These are phyloP conservation scores for Wickerhamiella pararugosa DNA, from an alignment of 1,139 yeast genomes.

Conservation along the genomic window DNA sequence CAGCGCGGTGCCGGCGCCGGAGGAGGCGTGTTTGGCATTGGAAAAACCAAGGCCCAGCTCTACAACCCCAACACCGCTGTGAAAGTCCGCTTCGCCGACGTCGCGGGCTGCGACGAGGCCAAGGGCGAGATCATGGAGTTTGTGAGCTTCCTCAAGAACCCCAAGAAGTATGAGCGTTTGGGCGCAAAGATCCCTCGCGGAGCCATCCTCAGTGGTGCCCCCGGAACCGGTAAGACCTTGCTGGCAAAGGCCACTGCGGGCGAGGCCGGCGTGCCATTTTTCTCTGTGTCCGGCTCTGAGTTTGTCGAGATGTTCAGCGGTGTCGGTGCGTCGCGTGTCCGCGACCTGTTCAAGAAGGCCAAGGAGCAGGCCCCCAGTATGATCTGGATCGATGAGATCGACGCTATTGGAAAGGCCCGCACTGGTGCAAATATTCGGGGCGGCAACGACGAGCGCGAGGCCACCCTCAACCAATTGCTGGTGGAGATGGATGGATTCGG, in stretches of 20 bases:
- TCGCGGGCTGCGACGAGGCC: slow-evolving; percentile 97
- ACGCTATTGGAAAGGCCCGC: slow-evolving; percentile 94
- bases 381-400: slow-evolving; percentile 91
- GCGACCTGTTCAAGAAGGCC: slow-evolving; percentile 86
- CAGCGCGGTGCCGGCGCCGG: slow-evolving; percentile 35
- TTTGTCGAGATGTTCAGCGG: slow-evolving; percentile 98
- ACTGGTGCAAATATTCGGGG: slow-evolving; percentile 69
- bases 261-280: slow-evolving; percentile 94
- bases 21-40: slow-evolving; percentile 41
- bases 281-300: slow-evolving; percentile 94
- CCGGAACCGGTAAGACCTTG: slow-evolving; percentile 97
- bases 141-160: slow-evolving; percentile 81
- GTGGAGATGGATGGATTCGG: slow-evolving; percentile 98
- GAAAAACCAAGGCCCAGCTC: slow-evolving; percentile 78
- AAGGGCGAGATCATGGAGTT: slow-evolving; percentile 96
- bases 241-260: slow-evolving; percentile 99
- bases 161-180: slow-evolving; percentile 70
- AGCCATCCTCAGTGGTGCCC: slow-evolving; percentile 96
- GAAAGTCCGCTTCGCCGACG: slow-evolving; percentile 78
- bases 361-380: slow-evolving; percentile 88
- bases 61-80: slow-evolving; percentile 88
- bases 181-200: slow-evolving; percentile 98
- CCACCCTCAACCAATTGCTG: slow-evolving; percentile 81
- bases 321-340: slow-evolving; percentile 95
- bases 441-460: slow-evolving; percentile 90